Evolutionary conservation across 768 basidiomycete genomes (phyloP), one percentile per base, ranked within the genome.

Genomic region (Lactifluus pinguis): DNA sequence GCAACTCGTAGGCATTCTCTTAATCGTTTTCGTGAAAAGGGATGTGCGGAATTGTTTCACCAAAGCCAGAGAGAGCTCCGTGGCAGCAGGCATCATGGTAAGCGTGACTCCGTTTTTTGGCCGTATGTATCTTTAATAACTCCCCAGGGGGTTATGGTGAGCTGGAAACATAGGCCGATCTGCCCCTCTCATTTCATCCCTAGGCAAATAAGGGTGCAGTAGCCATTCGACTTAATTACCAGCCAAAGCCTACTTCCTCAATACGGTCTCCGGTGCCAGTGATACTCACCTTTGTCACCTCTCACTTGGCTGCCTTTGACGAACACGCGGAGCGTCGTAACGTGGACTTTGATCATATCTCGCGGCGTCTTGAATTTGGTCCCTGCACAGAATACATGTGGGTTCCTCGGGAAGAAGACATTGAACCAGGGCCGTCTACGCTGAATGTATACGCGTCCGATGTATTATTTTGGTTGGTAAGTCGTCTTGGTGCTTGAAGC

Each of bases 151-250:
- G 25, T 36, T 57, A 48, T 63, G 41, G 47, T 54, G 47, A 29
- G 65, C 29, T 17, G 41, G 48, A 34, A 38, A 15, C 41, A 15
- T 13, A 13, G 32, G 47, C 25, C 32, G 21, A 30, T 47, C n/a
- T 58, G 21, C n/a, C n/a, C 41, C 30, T 48, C 15, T 41, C 38
- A 17, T 41, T 55, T 59, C 19, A 17, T 59, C 19, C 13, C n/a
- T 58, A 91, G 89, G 90, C 89, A 32, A 93, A 93, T 73, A 93
- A 93, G 73, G 91, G 91, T 47, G 88, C 79, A 6, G 81, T 81
- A 6, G 88, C 85, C 2, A 66, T 89, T 45, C 83, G 86, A 38
- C 61, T 92, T 6, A 72, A 76, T 7, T 86, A 83, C 66, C 77
- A 76, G 30, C 83, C 83, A 30, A 69, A 73, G 1, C 61, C 72